Evolutionary conservation across 306 rosid species (phyloP), one percentile per base, ranked within the genome.

Genomic region (Cucurbita pepo): DNA sequence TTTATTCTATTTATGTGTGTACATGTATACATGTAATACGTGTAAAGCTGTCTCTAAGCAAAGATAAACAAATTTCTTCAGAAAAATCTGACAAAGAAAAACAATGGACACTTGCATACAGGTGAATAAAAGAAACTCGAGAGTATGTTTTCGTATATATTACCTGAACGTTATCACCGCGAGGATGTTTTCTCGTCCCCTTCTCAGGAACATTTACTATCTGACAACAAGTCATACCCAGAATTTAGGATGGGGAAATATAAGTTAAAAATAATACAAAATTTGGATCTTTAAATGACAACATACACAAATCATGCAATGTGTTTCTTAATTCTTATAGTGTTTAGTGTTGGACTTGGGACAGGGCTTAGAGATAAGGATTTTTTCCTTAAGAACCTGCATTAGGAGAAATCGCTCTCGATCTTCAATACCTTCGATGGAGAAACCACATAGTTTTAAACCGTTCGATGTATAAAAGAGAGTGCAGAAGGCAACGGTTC

Each of bases 161-260:
- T 69, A 93, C 98, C 97, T 93, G 98, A 81, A 90, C 87, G 92
- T 87, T 90, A 77, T 93, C 98, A 14, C 98, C 96, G 70, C 97
- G 84, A 45, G 97, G 97, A 82, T 90, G 90, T 86, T 93, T 93
- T 81, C 97, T 83, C 15, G 97, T 91, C 73, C 96, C 96, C 88
- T 93, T 93, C 81, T 93, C 98, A 44, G 98, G 98, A 87, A 93
- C 97, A 80, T 93, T 93, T 76, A 93, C 97, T 80, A 93, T 83
- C 98, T 93, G 82, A 48, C 58, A 69, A 69, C 4, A 50, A 69
- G 1, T 47, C 45, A 69, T 50, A 50, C 30, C 8, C 58, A 15
- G 57, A 69, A 69, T 69, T 69, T 50, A 69, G 73, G 73, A 50
- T 34, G 58, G 10, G 1, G 16, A 36, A 69, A 25, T 50, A 30